Conservation (phyloP, 352 stramenopile genomes). For the Discostella stelligera region DNA sequence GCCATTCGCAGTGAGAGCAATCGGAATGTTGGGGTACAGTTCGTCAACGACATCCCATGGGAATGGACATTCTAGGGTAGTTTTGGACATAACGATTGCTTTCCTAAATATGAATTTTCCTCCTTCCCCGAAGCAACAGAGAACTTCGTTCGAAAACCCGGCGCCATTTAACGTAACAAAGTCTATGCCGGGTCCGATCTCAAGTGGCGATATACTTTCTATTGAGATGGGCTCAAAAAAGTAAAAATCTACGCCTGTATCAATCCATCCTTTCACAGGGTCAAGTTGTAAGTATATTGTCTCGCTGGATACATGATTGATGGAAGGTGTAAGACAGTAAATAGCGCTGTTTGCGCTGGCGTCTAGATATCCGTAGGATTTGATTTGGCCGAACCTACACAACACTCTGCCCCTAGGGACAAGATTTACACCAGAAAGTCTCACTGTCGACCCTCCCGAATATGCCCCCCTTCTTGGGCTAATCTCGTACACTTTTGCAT, state of each 20-base stretch:
- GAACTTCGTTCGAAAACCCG: conserved; percentile 14
- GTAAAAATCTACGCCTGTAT: conserved; percentile 36
- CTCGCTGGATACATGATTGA: conserved; percentile 5
- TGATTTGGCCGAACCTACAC: conserved; percentile 24
- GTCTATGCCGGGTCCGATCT: conserved; percentile 8
- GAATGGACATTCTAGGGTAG: conserved; percentile 24
- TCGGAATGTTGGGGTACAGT: neutral
- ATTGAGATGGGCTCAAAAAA: conserved; percentile 20
- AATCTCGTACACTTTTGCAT: conserved; percentile 14
- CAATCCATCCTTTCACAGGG: conserved; percentile 8
- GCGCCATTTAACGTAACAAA: conserved; percentile 10
- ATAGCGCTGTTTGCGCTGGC: conserved; percentile 1
- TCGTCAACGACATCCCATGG: conserved; percentile 2
- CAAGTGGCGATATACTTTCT: conserved; percentile 22
- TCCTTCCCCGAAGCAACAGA: conserved; percentile 23
- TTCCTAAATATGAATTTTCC: neutral
- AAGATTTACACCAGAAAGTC: conserved; percentile 29
- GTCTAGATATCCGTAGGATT: conserved; percentile 33
- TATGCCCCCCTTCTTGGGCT: conserved; percentile 9
- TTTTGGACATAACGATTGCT: conserved; percentile 28
- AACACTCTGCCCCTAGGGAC: conserved; percentile 6
- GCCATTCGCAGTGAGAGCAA: conserved; percentile 32
- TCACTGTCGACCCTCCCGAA: conserved; percentile 18
- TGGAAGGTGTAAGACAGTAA: conserved; percentile 15
- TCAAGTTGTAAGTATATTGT: conserved; percentile 26